Percentiles rank a stretch among this genome's conserved stretches.
These are phyloP conservation scores for Lomentospora prolificans DNA, from an alignment of 2,329 filamentous ascomycete genomes.

Conservation along the genomic window DNA sequence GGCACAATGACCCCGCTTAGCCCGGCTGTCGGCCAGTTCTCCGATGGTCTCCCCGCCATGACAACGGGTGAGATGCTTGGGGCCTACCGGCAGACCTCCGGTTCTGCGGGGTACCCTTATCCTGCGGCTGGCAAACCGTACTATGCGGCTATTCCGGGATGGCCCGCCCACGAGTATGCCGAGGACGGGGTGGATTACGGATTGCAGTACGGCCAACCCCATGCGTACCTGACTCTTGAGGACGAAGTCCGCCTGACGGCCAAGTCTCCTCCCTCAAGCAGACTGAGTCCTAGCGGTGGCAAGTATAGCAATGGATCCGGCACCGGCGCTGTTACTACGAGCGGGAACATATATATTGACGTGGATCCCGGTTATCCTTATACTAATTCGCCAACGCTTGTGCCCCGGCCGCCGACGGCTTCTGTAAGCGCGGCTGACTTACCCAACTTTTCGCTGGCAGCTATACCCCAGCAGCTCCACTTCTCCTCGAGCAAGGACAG, in stretches of 20 bases:
- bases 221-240: neutral
- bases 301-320: constrained; percentile 21
- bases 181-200: constrained; percentile 29
- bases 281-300: constrained; percentile 21
- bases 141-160: constrained; percentile 23
- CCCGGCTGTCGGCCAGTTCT: neutral
- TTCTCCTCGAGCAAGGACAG: constrained; percentile 16
- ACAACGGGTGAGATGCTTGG: constrained; percentile 5
- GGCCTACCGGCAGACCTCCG: constrained; percentile 11
- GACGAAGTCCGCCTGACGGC: neutral
- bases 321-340: constrained; percentile 15
- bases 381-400: constrained; percentile 17
- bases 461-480: constrained; percentile 23
- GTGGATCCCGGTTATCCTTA: constrained; percentile 24
- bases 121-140: constrained; percentile 18
- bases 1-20: constrained; percentile 19
- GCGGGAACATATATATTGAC: constrained; percentile 24
- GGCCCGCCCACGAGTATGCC: constrained; percentile 21
- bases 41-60: constrained; percentile 4
- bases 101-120: constrained; percentile 19
- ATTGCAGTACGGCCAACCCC: constrained; percentile 19
- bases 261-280: constrained; percentile 16
- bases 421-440: constrained; percentile 18
- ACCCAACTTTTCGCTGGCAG: constrained; percentile 29
- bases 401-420: constrained; percentile 22